Conservation (phyloP, 495 filamentous ascomycete species). For the Lasiosphaeria miniovina region DNA sequence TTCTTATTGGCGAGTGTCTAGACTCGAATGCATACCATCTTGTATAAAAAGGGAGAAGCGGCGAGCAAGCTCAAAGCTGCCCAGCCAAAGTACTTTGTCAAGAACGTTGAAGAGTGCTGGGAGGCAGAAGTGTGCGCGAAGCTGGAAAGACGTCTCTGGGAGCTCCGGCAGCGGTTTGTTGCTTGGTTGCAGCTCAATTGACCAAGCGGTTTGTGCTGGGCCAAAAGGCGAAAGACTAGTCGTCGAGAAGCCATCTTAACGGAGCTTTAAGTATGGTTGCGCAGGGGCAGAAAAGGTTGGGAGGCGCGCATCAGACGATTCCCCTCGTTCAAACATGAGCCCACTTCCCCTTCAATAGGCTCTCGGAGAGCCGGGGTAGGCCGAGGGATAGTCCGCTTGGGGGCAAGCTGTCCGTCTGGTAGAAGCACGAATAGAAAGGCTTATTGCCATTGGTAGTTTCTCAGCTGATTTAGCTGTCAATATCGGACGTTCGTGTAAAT, state of each 20-base stretch:
- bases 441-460: constrained; percentile 2
- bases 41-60: constrained; percentile 26
- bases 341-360: constrained; percentile 23
- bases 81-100: constrained; percentile 21
- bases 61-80: constrained; percentile 26
- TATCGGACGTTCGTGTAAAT: constrained; percentile 27
- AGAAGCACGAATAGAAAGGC: neutral
- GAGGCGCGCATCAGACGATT: constrained; percentile 24
- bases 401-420: neutral
- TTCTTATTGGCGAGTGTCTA: neutral
- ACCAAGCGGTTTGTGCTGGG: constrained; percentile 22
- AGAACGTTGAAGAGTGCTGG: constrained; percentile 9
- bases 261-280: constrained; percentile 9
- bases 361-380: constrained; percentile 12
- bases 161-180: constrained; percentile 3
- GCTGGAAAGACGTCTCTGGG: constrained; percentile 22
- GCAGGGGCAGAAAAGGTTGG: constrained; percentile 5
- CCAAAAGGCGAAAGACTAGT: constrained; percentile 22
- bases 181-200: constrained; percentile 15
- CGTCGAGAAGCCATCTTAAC: constrained; percentile 26
- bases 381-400: constrained; percentile 4
- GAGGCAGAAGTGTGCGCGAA: constrained; percentile 9
- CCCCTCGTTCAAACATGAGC: constrained; percentile 25
- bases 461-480: constrained; percentile 25
- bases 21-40: constrained; percentile 26